A percentile compares a stretch with the other conserved stretches of the same genome.
Conservation (phyloP, 306 rosid genomes). For the Dalbergia cultrata region DNA sequence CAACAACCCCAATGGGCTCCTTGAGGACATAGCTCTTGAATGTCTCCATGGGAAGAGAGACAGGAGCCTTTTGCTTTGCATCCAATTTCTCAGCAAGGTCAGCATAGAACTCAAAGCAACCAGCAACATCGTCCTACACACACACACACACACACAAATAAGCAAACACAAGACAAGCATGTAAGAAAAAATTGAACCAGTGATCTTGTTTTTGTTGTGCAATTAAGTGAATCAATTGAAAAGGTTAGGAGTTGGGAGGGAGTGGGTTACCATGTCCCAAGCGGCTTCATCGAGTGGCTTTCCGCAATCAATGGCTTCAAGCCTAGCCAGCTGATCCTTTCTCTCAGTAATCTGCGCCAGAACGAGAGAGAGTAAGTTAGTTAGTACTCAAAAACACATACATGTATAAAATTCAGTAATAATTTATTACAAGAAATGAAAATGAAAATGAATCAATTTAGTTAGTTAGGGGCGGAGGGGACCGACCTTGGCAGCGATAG, state of each 20-base stretch:
- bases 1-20: constrained; percentile 96
- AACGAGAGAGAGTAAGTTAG: too few species aligned
- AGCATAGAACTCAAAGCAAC: constrained; percentile 95
- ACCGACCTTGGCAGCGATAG: constrained; percentile 80
- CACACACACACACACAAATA: not conserved
- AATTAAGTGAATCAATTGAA: not conserved
- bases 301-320: constrained; percentile 84
- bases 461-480: not conserved
- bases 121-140: constrained; percentile 95
- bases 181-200: not conserved
- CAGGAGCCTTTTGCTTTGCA: constrained; percentile 75
- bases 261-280: constrained; percentile 82
- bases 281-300: constrained; percentile 95
- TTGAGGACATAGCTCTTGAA: constrained; percentile 77
- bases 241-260: not conserved
- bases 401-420: too few species aligned
- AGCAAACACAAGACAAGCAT: not conserved
- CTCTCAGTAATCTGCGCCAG: constrained; percentile 69
- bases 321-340: constrained; percentile 68
- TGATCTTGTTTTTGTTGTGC: too few species aligned
- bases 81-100: constrained; percentile 97
- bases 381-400: not conserved
- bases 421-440: not conserved
- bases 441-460: not conserved
- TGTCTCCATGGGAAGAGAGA: constrained; percentile 86